Conservation (phyloP, 2,329 filamentous ascomycete genomes). For the Phialocephala subalpina region DNA sequence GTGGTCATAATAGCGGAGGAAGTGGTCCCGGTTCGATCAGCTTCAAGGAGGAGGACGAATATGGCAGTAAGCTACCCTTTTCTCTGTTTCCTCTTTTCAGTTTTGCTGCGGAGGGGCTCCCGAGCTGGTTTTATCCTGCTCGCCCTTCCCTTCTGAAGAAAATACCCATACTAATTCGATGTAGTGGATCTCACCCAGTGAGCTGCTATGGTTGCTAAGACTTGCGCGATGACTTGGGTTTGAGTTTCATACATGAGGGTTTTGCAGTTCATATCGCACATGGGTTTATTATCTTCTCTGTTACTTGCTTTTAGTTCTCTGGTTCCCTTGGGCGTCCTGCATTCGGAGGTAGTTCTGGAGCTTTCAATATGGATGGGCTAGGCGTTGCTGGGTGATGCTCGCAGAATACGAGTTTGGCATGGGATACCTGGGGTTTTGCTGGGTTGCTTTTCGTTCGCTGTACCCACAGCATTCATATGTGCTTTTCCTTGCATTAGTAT, state of each 20-base stretch:
- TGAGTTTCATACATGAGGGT: slow-evolving; percentile 4
- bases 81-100: background rate
- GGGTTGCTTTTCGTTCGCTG: slow-evolving; percentile 24
- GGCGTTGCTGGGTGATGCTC: slow-evolving; percentile 33
- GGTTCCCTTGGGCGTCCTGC: slow-evolving; percentile 43
- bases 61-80: background rate
- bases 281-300: slow-evolving; percentile 28
- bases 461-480: slow-evolving; percentile 15
- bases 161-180: too few species aligned
- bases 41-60: slow-evolving; percentile 94
- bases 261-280: slow-evolving; percentile 3
- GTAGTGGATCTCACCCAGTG: slow-evolving; percentile 73
- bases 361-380: slow-evolving; percentile 28
- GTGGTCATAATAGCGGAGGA: slow-evolving; percentile 75
- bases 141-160: too few species aligned
- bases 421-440: slow-evolving; percentile 29
- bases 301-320: slow-evolving; percentile 35
- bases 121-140: too few species aligned
- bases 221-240: background rate
- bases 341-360: slow-evolving; percentile 42
- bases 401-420: slow-evolving; percentile 40
- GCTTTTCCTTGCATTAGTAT: slow-evolving; percentile 3
- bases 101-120: too few species aligned
- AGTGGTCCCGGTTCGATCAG: slow-evolving; percentile 72
- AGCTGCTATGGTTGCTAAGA: slow-evolving; percentile 24